Evolutionary conservation across 192 early-diverging fungal species (phyloP).

Genomic region (Coemansia sp.): DNA sequence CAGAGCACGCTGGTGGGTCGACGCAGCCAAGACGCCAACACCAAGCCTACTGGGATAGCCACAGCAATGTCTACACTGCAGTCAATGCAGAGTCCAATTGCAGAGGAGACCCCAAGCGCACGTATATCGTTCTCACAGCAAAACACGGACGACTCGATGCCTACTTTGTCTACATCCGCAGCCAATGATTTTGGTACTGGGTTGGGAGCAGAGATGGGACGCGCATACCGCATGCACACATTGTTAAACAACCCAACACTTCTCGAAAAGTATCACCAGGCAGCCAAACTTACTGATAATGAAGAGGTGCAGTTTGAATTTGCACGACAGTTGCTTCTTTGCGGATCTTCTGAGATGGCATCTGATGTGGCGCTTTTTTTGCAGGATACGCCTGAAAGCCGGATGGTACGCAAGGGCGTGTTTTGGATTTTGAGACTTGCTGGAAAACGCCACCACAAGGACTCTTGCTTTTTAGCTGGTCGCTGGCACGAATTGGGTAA

Average conservation of each 20-base stretch:
- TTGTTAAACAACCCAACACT: slow-evolving; percentile 49
- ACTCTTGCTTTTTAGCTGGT: slow-evolving; percentile 47
- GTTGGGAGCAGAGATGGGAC: slow-evolving; percentile 37
- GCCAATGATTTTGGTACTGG: slow-evolving; percentile 47
- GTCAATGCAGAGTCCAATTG: slow-evolving; percentile 41
- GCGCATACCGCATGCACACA: slow-evolving; percentile 48
- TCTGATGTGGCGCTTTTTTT: slow-evolving; percentile 19
- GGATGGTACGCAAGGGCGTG: slow-evolving; percentile 47
- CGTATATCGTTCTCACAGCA: slow-evolving; percentile 43
- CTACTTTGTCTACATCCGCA: slow-evolving; percentile 7
- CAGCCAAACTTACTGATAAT: slow-evolving; percentile 71
- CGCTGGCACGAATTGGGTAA: slow-evolving; percentile 54
- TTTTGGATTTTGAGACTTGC: slow-evolving; percentile 53
- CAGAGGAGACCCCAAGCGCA: slow-evolving; percentile 24
- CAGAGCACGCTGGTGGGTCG: slow-evolving; percentile 51
- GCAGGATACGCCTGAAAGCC: slow-evolving; percentile 28
- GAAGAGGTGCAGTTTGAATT: slow-evolving; percentile 70
- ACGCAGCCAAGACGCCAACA: slow-evolving; percentile 32
- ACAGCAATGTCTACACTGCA: slow-evolving; percentile 45
- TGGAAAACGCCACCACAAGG: slow-evolving; percentile 35
- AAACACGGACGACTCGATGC: slow-evolving; percentile 13
- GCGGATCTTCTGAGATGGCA: slow-evolving; percentile 47
- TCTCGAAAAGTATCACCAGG: slow-evolving; percentile 64
- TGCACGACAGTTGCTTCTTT: slow-evolving; percentile 59
- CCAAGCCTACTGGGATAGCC: slow-evolving; percentile 27